A percentile compares a stretch with the other conserved stretches of the same genome.
Evolutionary conservation across 1,284 basidiomycete genomes (phyloP).

Genomic region (Malassezia yamatoensis): DNA sequence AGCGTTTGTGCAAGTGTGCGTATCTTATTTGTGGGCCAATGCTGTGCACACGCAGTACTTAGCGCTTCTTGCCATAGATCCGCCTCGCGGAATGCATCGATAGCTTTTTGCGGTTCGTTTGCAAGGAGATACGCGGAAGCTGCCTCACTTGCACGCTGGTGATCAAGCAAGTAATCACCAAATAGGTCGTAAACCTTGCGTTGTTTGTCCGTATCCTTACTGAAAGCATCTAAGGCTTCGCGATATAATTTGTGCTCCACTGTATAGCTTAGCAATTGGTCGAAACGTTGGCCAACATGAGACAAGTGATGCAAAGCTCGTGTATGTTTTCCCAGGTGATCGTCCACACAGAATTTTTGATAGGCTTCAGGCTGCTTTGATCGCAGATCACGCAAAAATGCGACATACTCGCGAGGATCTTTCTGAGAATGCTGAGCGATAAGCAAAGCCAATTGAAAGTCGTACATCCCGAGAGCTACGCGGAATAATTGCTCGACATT

Average conservation of each 20-base stretch:
- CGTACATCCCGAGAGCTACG: constrained; percentile 95
- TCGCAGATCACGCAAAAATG: constrained; percentile 82
- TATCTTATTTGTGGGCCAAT: constrained; percentile 49
- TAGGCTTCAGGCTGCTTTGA: constrained; percentile 64
- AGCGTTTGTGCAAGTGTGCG: constrained; percentile 48
- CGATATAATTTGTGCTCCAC: constrained; percentile 64
- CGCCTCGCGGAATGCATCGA: constrained; percentile 29
- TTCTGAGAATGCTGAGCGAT: constrained; percentile 95
- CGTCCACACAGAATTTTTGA: constrained; percentile 84
- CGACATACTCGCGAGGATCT: constrained; percentile 93
- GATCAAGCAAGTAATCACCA: constrained; percentile 77
- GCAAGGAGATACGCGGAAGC: constrained; percentile 50
- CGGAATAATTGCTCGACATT: constrained; percentile 86
- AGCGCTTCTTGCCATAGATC: constrained; percentile 34
- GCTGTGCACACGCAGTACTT: constrained; percentile 23
- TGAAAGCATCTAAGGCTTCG: constrained; percentile 26
- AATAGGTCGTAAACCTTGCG: constrained; percentile 55
- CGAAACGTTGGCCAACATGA: constrained; percentile 60
- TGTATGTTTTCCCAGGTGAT: constrained; percentile 68
- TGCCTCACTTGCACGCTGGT: constrained; percentile 71
- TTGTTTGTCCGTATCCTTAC: constrained; percentile 14
- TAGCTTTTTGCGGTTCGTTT: constrained; percentile 21
- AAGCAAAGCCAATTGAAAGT: constrained; percentile 88
- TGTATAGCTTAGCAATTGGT: constrained; percentile 69
- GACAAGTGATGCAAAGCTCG: constrained; percentile 69